Conservation (phyloP, 768 basidiomycete species). For the Termitomyces sp. region DNA sequence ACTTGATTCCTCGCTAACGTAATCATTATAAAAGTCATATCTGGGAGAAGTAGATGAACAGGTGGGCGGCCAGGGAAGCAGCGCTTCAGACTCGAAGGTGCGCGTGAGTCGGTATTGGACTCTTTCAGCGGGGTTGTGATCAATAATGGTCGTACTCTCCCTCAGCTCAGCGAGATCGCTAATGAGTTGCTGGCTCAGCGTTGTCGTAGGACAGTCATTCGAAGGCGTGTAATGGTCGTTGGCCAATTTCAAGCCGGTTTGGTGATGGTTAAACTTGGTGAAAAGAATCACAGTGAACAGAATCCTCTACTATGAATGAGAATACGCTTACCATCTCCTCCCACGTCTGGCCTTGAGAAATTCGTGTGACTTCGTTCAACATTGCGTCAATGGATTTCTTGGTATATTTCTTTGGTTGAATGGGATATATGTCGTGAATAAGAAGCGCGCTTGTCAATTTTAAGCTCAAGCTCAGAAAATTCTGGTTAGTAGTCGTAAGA, state of each 20-base stretch:
- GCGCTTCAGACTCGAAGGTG: neutral
- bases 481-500: neutral
- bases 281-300: neutral
- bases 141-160: neutral
- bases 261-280: neutral
- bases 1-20: neutral
- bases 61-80: neutral
- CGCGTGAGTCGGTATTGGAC: neutral
- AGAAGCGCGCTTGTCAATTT: neutral
- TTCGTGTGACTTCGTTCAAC: neutral
- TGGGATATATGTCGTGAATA: neutral
- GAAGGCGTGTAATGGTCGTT: no score
- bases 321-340: neutral
- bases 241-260: neutral
- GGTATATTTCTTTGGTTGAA: neutral
- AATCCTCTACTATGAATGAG: neutral
- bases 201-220: no score
- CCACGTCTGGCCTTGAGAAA: neutral
- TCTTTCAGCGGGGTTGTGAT: neutral
- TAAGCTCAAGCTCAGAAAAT: neutral
- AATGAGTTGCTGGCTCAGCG: neutral
- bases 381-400: neutral
- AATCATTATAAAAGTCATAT: neutral
- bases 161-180: constrained; percentile 2
- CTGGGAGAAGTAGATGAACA: neutral